A percentile compares a stretch with the other conserved stretches of the same genome.
These are phyloP conservation scores for Botrytis pseudocinerea DNA, from an alignment of 2,329 filamentous ascomycete genomes.

Conservation along the genomic window DNA sequence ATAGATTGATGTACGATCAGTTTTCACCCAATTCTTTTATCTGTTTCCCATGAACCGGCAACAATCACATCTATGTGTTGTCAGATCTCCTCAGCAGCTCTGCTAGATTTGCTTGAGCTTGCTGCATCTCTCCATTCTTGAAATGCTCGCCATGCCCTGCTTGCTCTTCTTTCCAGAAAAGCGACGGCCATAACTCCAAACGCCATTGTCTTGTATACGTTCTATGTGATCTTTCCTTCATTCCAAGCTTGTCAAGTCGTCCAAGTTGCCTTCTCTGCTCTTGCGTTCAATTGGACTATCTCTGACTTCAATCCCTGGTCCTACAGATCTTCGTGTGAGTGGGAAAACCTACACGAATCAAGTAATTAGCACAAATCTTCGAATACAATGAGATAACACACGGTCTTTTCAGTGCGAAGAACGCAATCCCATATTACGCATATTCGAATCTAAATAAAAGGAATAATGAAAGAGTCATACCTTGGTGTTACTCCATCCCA, in stretches of 20 bases:
- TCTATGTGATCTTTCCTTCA: conserved; percentile 29
- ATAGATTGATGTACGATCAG: not conserved
- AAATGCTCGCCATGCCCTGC: not conserved
- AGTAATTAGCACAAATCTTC: not conserved
- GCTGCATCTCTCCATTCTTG: not conserved
- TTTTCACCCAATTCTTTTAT: not conserved
- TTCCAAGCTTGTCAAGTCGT: conserved; percentile 61
- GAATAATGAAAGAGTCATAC: conserved; percentile 49
- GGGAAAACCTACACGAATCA: conserved; percentile 40
- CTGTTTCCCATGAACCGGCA: not conserved
- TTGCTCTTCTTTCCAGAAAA: not conserved
- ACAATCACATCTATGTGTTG: not conserved
- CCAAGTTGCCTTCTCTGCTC: conserved; percentile 52
- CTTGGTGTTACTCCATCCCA: conserved; percentile 94
- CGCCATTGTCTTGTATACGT: conserved; percentile 28
- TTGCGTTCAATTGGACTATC: conserved; percentile 56
- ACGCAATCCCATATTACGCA: too few relatives aligned
- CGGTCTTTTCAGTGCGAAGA: not conserved
- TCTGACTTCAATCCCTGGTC: conserved; percentile 79
- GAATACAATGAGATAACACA: not conserved
- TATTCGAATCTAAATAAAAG: not conserved
- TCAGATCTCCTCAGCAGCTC: not conserved
- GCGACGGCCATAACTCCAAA: conserved; percentile 30
- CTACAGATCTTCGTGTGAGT: conserved; percentile 55
- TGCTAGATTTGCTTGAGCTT: not conserved